Evolutionary conservation across 371 early-diverging fungal species (phyloP).

Genomic region (Mucor velutinosus): DNA sequence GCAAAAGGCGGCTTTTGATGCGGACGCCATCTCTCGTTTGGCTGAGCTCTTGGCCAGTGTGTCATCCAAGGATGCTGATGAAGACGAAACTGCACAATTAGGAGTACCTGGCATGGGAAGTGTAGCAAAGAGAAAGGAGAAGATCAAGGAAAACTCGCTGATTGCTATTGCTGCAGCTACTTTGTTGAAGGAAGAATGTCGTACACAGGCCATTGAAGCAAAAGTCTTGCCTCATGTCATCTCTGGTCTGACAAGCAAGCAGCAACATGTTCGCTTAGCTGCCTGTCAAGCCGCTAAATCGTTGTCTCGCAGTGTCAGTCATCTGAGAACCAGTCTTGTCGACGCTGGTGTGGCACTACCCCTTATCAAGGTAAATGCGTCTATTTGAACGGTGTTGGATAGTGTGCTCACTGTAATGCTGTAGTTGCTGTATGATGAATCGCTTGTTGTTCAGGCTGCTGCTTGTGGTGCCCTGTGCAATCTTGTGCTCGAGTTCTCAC

Average conservation of each 20-base stretch:
- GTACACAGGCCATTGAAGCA: constrained; percentile 80
- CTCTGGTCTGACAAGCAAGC: constrained; percentile 63
- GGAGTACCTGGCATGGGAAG: constrained; percentile 53
- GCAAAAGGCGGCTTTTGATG: constrained; percentile 81
- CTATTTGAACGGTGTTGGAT: neutral
- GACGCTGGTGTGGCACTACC: constrained; percentile 81
- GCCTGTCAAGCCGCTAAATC: constrained; percentile 82
- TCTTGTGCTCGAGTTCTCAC: constrained; percentile 84
- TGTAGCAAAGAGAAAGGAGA: constrained; percentile 60
- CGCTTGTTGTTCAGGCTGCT: constrained; percentile 67
- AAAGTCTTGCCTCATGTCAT: constrained; percentile 81
- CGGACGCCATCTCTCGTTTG: constrained; percentile 73
- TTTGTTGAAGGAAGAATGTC: constrained; percentile 77
- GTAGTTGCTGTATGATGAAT: constrained; percentile 69
- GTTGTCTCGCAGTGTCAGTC: constrained; percentile 80
- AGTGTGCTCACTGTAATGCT: neutral
- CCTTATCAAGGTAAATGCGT: constrained; percentile 61
- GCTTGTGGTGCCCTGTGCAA: constrained; percentile 88
- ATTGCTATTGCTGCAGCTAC: constrained; percentile 81
- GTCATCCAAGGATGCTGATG: constrained; percentile 45
- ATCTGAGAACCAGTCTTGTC: constrained; percentile 78
- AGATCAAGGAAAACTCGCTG: constrained; percentile 69
- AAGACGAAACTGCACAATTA: constrained; percentile 30
- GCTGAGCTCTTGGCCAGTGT: constrained; percentile 59
- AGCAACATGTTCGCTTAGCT: constrained; percentile 67